Evolutionary conservation across 495 filamentous ascomycete species (phyloP).

Genomic region (Annulohypoxylon bovei): DNA sequence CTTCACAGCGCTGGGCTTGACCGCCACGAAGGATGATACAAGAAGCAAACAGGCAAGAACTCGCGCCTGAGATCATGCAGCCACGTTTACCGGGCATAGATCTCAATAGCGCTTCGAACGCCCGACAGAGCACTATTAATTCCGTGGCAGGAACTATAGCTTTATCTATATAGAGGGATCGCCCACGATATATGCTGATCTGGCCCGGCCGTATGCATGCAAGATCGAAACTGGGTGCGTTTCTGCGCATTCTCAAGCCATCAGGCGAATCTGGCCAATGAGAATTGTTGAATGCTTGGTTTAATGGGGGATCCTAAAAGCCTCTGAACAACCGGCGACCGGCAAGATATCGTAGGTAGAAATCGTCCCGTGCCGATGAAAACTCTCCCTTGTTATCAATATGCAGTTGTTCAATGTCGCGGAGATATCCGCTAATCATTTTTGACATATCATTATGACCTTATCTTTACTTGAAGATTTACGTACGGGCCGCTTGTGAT

Average conservation of each 20-base stretch:
- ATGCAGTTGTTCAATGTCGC: not conserved
- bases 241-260: not conserved
- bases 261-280: not conserved
- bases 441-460: not conserved
- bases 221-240: not conserved
- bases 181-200: not conserved
- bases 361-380: not conserved
- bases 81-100: not conserved
- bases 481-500: not conserved
- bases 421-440: not conserved
- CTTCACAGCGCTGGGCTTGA: not conserved
- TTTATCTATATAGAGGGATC: not conserved
- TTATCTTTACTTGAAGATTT: not conserved
- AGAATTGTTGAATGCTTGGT: not conserved
- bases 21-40: not conserved
- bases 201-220: not conserved
- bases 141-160: not conserved
- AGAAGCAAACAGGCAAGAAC: not conserved
- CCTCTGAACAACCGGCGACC: not conserved
- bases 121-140: not conserved
- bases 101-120: not conserved
- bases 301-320: not conserved
- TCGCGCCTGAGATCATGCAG: not conserved
- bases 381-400: not conserved
- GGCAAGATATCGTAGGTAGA: not conserved